Evolutionary conservation across 495 filamentous ascomycete genomes (phyloP).

Genomic region (Penicillium pancosmium): DNA sequence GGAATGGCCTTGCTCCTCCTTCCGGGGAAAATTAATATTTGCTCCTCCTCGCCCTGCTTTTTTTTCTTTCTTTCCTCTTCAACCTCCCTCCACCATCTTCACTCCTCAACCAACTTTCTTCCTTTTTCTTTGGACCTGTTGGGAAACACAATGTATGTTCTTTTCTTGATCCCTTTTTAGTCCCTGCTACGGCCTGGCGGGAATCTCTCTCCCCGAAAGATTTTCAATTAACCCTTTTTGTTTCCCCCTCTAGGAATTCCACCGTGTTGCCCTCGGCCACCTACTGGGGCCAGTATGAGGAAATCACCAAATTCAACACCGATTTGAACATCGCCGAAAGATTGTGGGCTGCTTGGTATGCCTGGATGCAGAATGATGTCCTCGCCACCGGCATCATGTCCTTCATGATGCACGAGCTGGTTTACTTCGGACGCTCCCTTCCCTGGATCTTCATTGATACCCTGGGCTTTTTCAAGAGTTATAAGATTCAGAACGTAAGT

Average conservation of each 20-base stretch:
- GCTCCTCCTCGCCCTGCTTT: not conserved
- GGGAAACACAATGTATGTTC: slow-evolving; percentile 12
- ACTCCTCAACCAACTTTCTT: not conserved
- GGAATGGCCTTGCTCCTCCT: slow-evolving; percentile 25
- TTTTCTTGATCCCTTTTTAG: not conserved
- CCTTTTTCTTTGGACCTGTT: not conserved
- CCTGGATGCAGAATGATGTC: slow-evolving; percentile 97
- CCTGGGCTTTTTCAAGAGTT: slow-evolving; percentile 83
- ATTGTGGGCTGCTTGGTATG: slow-evolving; percentile 94
- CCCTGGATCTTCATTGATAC: slow-evolving; percentile 94
- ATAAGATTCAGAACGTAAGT: slow-evolving; percentile 89
- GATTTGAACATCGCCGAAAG: slow-evolving; percentile 82
- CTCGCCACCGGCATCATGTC: slow-evolving; percentile 97
- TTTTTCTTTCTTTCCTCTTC: slow-evolving; percentile 3
- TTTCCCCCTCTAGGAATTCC: slow-evolving; percentile 51
- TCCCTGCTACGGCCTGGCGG: not conserved
- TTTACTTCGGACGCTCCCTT: slow-evolving; percentile 91
- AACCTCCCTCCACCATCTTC: slow-evolving; percentile 4
- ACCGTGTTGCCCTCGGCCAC: slow-evolving; percentile 58
- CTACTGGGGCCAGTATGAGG: slow-evolving; percentile 83
- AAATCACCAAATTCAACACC: slow-evolving; percentile 84
- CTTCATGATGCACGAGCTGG: slow-evolving; percentile 88
- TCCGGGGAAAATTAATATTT: slow-evolving; percentile 9
- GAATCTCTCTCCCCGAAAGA: not conserved
- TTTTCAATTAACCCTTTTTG: not conserved